phyloP scores from a whole-genome alignment of 495 filamentous ascomycete genomes.

The Neurospora sp. region DNA sequence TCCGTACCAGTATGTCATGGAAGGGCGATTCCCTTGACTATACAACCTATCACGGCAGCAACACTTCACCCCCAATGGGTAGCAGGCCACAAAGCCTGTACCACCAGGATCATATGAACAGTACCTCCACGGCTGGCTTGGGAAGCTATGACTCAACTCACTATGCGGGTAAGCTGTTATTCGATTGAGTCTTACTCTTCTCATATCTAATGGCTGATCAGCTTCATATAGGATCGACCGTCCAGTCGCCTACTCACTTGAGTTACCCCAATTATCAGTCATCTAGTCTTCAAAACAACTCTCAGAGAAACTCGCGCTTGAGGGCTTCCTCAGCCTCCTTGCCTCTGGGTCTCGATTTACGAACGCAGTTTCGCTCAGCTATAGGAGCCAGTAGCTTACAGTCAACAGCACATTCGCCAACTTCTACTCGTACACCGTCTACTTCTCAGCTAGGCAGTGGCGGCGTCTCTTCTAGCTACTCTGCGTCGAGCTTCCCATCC shows the following conservation, averaged over 20 bases:
- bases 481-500: constrained; percentile 37
- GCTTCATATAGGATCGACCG: constrained; percentile 28
- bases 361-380: constrained; percentile 39
- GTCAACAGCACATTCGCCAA: constrained; percentile 29
- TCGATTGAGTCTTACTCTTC: not conserved
- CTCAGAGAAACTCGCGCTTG: constrained; percentile 34
- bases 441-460: constrained; percentile 28
- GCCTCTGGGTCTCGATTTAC: constrained; percentile 34
- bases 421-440: constrained; percentile 25
- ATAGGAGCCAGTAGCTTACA: constrained; percentile 30
- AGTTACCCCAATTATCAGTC: constrained; percentile 32
- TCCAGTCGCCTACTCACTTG: constrained; percentile 39
- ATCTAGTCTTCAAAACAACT: constrained; percentile 30
- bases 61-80: constrained; percentile 34
- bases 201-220: not conserved
- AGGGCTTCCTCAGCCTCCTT: constrained; percentile 38
- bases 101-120: constrained; percentile 21
- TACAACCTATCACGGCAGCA: constrained; percentile 31
- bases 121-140: constrained; percentile 14
- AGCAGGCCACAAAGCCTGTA: constrained; percentile 30
- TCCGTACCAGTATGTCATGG: constrained; percentile 53
- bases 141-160: constrained; percentile 40
- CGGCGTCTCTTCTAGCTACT: constrained; percentile 32
- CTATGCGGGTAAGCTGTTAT: constrained; percentile 39
- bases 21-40: constrained; percentile 51